These are phyloP conservation scores for Eimeria sp. DNA, from an alignment of 169 alveolate species.

Conservation along the genomic window DNA sequence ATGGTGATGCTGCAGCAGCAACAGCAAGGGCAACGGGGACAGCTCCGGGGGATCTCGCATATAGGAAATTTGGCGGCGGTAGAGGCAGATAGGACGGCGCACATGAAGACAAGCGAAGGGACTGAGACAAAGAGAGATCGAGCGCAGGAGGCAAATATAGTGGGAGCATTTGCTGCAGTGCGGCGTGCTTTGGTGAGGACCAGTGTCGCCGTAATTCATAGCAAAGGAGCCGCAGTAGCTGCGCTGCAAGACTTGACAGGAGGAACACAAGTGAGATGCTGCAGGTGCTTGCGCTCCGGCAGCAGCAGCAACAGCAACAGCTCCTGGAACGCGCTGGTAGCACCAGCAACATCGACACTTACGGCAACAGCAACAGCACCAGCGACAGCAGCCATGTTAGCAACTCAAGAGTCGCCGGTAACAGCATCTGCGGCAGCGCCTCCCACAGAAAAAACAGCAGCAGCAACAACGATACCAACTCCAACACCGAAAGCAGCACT, in stretches of 20 bases:
- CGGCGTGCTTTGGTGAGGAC: not conserved
- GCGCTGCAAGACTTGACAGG: constrained; percentile 16
- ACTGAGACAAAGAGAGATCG: not conserved
- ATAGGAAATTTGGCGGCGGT: not conserved
- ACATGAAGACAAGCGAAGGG: not conserved
- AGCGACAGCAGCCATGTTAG: not conserved
- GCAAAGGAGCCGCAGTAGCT: constrained; percentile 33
- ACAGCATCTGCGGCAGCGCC: not conserved
- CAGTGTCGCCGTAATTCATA: not conserved
- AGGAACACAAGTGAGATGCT: not conserved
- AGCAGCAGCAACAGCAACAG: not conserved
- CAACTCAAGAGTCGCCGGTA: not conserved
- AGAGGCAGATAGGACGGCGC: not conserved
- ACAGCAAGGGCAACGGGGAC: constrained; percentile 2
- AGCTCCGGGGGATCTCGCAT: not conserved
- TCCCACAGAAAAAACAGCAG: not conserved
- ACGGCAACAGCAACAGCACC: not conserved
- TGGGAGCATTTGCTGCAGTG: not conserved
- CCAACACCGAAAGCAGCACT: not conserved
- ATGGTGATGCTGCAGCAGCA: constrained; percentile 32
- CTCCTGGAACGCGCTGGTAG: not conserved
- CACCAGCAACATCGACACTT: not conserved
- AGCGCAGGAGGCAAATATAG: not conserved
- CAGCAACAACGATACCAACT: not conserved
- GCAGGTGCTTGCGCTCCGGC: not conserved